These are phyloP conservation scores for Venturiaceae sp. DNA, from an alignment of 2,329 filamentous ascomycete genomes.

Conservation along the genomic window DNA sequence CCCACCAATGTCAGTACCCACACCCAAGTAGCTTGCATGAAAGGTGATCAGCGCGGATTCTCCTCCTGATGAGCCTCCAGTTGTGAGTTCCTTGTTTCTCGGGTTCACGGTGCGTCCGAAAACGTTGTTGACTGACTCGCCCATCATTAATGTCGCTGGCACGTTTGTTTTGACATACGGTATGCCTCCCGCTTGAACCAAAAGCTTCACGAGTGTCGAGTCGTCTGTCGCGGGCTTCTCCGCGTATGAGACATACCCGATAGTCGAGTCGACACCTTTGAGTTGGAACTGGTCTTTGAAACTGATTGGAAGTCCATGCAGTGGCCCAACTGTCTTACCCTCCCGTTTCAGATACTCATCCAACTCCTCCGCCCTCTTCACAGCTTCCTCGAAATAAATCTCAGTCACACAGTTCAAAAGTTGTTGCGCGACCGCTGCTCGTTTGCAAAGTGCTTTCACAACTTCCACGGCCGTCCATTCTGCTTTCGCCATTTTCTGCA, in stretches of 20 bases:
- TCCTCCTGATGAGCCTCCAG: conserved; percentile 58
- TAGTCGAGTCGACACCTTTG: conserved; percentile 45
- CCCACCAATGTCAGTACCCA: conserved; percentile 53
- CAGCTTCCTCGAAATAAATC: conserved; percentile 31
- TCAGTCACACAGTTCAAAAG: conserved; percentile 38
- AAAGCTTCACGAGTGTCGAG: conserved; percentile 23
- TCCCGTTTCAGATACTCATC: conserved; percentile 27
- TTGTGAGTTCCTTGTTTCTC: conserved; percentile 46
- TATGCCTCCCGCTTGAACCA: conserved; percentile 34
- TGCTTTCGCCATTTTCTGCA: conserved; percentile 42
- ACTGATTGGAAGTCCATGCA: conserved; percentile 45
- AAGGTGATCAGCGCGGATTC: conserved; percentile 52
- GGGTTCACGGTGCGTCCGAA: conserved; percentile 57
- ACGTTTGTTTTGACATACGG: conserved; percentile 45
- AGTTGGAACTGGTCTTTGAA: conserved; percentile 52
- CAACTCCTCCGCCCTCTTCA: conserved; percentile 25
- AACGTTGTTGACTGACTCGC: conserved; percentile 50
- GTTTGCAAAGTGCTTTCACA: conserved; percentile 42
- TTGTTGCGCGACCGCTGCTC: conserved; percentile 48
- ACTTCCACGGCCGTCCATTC: conserved; percentile 48
- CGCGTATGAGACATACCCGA: conserved; percentile 45
- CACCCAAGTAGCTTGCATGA: conserved; percentile 47
- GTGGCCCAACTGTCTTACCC: conserved; percentile 35
- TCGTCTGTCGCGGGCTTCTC: conserved; percentile 20
- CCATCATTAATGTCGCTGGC: conserved; percentile 36